Percentiles rank a stretch among this genome's conserved stretches.
Evolutionary conservation across 495 filamentous ascomycete species (phyloP).

Genomic region (Penicillium subrubescens): DNA sequence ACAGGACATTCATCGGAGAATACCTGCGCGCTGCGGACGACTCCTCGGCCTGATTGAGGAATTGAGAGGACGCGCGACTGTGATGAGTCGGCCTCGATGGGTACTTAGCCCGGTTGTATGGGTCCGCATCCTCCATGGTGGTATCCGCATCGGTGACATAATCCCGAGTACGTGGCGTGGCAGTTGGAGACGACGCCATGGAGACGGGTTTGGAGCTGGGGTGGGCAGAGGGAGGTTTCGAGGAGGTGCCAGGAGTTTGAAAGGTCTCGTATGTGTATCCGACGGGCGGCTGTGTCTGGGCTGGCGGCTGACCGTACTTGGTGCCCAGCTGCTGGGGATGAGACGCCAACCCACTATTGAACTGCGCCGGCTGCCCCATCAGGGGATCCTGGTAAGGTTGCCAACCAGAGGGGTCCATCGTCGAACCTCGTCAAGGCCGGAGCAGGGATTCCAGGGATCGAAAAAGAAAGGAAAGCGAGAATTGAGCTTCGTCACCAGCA

Average conservation of each 20-base stretch:
- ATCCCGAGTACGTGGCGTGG: slow-evolving; percentile 68
- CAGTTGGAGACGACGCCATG: slow-evolving; percentile 64
- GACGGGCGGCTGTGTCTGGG: slow-evolving; percentile 59
- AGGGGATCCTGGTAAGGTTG: slow-evolving; percentile 53
- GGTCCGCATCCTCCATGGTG: slow-evolving; percentile 89
- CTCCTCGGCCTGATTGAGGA: slow-evolving; percentile 66
- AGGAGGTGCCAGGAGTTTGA: slow-evolving; percentile 50
- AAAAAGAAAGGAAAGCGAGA: slow-evolving; percentile 5
- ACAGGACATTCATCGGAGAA: slow-evolving; percentile 87
- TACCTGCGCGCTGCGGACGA: slow-evolving; percentile 87
- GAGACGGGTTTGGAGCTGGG: slow-evolving; percentile 57
- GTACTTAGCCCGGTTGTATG: slow-evolving; percentile 81
- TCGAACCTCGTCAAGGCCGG: slow-evolving; percentile 19
- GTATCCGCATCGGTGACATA: slow-evolving; percentile 75
- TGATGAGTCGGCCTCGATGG: slow-evolving; percentile 68
- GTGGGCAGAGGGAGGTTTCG: slow-evolving; percentile 50
- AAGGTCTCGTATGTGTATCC: slow-evolving; percentile 77
- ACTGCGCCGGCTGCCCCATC: slow-evolving; percentile 46
- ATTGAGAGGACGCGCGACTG: slow-evolving; percentile 63
- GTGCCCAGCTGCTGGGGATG: slow-evolving; percentile 44
- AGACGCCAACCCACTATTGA: slow-evolving; percentile 42
- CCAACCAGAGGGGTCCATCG: slow-evolving; percentile 55
- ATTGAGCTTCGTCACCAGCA: slow-evolving; percentile 17
- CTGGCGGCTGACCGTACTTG: slow-evolving; percentile 51
- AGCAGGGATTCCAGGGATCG: neutral